Evolutionary conservation across 495 filamentous ascomycete species (phyloP).

Genomic region (Pyrenula massariospora): DNA sequence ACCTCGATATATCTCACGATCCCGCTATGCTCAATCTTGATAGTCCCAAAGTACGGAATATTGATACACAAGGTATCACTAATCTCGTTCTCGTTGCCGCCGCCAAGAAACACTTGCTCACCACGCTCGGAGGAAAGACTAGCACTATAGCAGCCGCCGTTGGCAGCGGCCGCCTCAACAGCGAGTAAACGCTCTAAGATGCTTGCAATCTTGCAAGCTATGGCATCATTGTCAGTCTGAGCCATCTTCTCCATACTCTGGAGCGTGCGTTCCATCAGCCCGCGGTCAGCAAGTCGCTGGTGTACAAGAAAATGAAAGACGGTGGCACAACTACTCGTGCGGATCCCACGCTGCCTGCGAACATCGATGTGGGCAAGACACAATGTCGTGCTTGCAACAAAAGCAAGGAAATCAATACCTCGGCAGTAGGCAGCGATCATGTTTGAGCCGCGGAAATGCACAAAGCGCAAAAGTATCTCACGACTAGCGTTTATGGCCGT

Average conservation of each 20-base stretch:
- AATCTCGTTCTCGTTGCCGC: not conserved
- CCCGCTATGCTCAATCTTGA: not conserved
- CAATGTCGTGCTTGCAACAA: conserved; percentile 29
- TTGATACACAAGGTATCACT: not conserved
- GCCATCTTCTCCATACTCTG: not conserved
- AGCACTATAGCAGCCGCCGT: not conserved
- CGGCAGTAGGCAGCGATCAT: not conserved
- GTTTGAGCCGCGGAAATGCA: not conserved
- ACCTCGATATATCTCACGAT: not conserved
- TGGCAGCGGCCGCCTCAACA: not conserved
- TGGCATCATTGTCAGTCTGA: not conserved
- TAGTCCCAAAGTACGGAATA: not conserved
- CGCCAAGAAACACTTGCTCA: not conserved
- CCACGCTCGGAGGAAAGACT: not conserved
- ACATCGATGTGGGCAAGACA: conserved; percentile 2
- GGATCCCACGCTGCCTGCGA: not conserved
- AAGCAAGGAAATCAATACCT: conserved; percentile 33
- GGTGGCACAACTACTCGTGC: not conserved
- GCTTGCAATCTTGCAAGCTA: not conserved
- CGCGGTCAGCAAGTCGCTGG: not conserved
- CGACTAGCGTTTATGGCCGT: conserved; percentile 32
- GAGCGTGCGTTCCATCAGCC: not conserved
- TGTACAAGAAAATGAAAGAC: not conserved
- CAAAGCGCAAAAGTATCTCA: conserved; percentile 2
- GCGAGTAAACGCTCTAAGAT: not conserved